These are phyloP conservation scores for Oxalis stricta DNA, from an alignment of 441 rosid species.

Conservation along the genomic window DNA sequence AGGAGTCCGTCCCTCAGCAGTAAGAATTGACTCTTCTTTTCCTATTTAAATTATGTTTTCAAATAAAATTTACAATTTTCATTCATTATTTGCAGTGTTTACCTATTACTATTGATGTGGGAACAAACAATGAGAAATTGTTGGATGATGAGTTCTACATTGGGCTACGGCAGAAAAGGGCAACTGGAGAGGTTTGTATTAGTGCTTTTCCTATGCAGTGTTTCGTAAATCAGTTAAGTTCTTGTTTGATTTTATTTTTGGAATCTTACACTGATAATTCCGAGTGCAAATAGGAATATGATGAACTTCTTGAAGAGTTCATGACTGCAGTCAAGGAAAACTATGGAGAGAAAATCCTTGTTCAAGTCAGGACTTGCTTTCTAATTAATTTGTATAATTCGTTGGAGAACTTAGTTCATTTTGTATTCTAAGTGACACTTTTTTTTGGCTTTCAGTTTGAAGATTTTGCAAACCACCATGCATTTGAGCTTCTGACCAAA, in stretches of 20 bases:
- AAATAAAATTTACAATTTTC: neutral
- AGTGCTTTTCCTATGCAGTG: neutral
- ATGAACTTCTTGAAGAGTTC: slow-evolving; percentile 69
- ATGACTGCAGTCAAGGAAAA: slow-evolving; percentile 77
- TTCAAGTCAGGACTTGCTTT: slow-evolving; percentile 34
- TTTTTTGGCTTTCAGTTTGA: slow-evolving; percentile 47
- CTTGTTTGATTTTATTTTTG: too few species aligned
- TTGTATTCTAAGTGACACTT: neutral
- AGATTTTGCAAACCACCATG: slow-evolving; percentile 93
- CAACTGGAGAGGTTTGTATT: slow-evolving; percentile 79
- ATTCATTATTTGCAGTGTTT: slow-evolving; percentile 42
- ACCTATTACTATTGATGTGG: slow-evolving; percentile 87
- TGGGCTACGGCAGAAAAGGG: slow-evolving; percentile 64
- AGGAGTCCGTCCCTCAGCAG: slow-evolving; percentile 82
- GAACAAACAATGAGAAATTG: slow-evolving; percentile 72
- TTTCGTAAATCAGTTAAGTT: neutral
- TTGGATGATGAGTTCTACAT: slow-evolving; percentile 77
- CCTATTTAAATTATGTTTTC: neutral
- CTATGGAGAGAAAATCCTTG: slow-evolving; percentile 73
- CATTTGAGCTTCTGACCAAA: slow-evolving; percentile 56
- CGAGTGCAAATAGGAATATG: slow-evolving; percentile 47
- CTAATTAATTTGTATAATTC: neutral
- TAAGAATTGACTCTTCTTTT: slow-evolving; percentile 17
- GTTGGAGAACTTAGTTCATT: too few species aligned
- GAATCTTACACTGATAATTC: too few species aligned